Conservation (phyloP, 495 filamentous ascomycete genomes). For the Echria macrotheca region DNA sequence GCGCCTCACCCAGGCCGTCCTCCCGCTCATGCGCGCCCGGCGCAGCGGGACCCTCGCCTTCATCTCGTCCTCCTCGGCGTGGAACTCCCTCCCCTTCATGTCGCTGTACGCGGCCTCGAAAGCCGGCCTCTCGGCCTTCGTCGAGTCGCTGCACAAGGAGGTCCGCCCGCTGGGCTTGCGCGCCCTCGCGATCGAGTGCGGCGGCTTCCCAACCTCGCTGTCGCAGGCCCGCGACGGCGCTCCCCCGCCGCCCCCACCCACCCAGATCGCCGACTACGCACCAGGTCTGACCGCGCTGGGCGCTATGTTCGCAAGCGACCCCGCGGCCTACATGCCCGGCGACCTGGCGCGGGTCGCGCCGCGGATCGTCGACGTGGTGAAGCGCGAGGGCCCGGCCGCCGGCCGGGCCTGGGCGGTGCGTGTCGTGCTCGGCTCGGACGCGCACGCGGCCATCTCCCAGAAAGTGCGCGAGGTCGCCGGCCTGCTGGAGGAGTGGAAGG, state of each 20-base stretch:
- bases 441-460: slow-evolving; percentile 9
- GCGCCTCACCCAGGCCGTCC: slow-evolving; percentile 24
- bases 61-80: slow-evolving; percentile 33
- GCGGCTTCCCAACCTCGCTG: slow-evolving; percentile 22
- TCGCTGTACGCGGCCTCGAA: slow-evolving; percentile 42
- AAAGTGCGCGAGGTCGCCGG: slow-evolving; percentile 18
- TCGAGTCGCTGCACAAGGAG: slow-evolving; percentile 23
- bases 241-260: background rate
- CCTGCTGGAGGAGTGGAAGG: slow-evolving; percentile 17
- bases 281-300: slow-evolving; percentile 7
- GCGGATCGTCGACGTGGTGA: slow-evolving; percentile 30
- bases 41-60: slow-evolving; percentile 18
- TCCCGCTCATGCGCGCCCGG: slow-evolving; percentile 27
- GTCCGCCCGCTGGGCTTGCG: slow-evolving; percentile 16
- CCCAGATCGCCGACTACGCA: slow-evolving; percentile 11
- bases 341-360: slow-evolving; percentile 28
- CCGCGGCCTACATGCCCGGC: slow-evolving; percentile 26
- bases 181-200: slow-evolving; percentile 22
- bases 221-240: slow-evolving; percentile 16
- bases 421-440: slow-evolving; percentile 21
- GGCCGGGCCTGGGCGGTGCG: slow-evolving; percentile 16
- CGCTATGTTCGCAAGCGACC: slow-evolving; percentile 18
- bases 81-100: slow-evolving; percentile 35
- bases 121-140: slow-evolving; percentile 41
- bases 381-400: slow-evolving; percentile 21